These are phyloP conservation scores for Conoideocrella luteorostrata DNA, from an alignment of 2,329 filamentous ascomycete genomes.

Conservation along the genomic window DNA sequence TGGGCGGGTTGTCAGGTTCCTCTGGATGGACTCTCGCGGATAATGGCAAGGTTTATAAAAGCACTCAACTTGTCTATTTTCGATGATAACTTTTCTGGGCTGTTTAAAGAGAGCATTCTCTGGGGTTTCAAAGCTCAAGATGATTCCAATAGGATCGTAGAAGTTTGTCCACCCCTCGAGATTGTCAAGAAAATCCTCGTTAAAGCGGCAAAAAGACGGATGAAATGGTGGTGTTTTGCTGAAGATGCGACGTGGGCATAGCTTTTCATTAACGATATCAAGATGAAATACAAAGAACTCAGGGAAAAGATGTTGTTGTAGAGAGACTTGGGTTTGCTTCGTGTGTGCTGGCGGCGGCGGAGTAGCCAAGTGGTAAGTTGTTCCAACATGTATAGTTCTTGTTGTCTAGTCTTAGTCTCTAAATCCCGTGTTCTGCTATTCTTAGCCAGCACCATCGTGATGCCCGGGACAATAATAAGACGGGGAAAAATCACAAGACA, in stretches of 20 bases:
- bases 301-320: constrained; percentile 15
- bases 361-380: no score
- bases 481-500: no score
- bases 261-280: constrained; percentile 12
- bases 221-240: constrained; percentile 4
- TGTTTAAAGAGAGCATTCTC: constrained; percentile 16
- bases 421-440: no score
- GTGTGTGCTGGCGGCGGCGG: constrained; percentile 5
- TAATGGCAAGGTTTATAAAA: constrained; percentile 16
- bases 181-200: constrained; percentile 14
- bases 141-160: constrained; percentile 14
- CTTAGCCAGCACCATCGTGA: no score
- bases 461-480: no score
- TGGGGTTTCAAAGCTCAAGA: constrained; percentile 12
- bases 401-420: no score
- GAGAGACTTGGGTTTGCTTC: constrained; percentile 10
- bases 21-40: background rate
- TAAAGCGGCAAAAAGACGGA: constrained; percentile 11
- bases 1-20: constrained; percentile 6
- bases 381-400: no score
- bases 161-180: constrained; percentile 16
- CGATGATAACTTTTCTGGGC: constrained; percentile 15
- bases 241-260: constrained; percentile 9
- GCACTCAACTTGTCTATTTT: constrained; percentile 11
- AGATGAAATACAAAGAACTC: constrained; percentile 15